A percentile compares a stretch with the other conserved stretches of the same genome.
Conservation (phyloP, 1,284 basidiomycete genomes). For the Pseudozyma sp. region DNA sequence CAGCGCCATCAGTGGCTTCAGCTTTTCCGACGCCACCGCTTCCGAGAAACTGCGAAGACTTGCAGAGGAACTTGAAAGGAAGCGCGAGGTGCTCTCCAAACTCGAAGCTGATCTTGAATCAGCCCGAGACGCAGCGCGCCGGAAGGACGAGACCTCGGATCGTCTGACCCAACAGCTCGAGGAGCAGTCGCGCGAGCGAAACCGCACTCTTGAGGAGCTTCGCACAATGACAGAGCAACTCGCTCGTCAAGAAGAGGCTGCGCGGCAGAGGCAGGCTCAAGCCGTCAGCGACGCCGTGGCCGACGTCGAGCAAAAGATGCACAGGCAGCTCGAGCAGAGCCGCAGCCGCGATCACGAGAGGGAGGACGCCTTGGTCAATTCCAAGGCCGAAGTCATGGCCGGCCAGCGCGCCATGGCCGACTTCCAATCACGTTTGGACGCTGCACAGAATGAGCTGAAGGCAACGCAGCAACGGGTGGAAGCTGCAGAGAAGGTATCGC, state of each 20-base stretch:
- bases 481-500: slow-evolving; percentile 21
- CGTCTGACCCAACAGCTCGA: slow-evolving; percentile 32
- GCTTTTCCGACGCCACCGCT: slow-evolving; percentile 40
- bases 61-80: slow-evolving; percentile 27
- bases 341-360: slow-evolving; percentile 30
- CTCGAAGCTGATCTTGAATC: slow-evolving; percentile 26
- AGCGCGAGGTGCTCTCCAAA: slow-evolving; percentile 28
- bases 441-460: slow-evolving; percentile 18
- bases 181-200: slow-evolving; percentile 37
- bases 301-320: slow-evolving; percentile 33
- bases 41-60: slow-evolving; percentile 41
- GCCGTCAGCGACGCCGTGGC: slow-evolving; percentile 22
- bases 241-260: slow-evolving; percentile 12
- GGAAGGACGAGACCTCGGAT: slow-evolving; percentile 17
- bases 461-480: slow-evolving; percentile 19
- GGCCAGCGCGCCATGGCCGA: slow-evolving; percentile 24
- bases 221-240: slow-evolving; percentile 16
- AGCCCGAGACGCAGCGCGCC: slow-evolving; percentile 15
- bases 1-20: slow-evolving; percentile 47
- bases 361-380: slow-evolving; percentile 33
- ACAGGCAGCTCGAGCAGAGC: slow-evolving; percentile 19
- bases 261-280: slow-evolving; percentile 15
- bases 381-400: slow-evolving; percentile 30
- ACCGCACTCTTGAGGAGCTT: slow-evolving; percentile 19
- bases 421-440: slow-evolving; percentile 21